Percentiles rank a stretch among this genome's conserved stretches.
These are phyloP conservation scores for Cubamyces lactineus DNA, from an alignment of 768 basidiomycete genomes.

Conservation along the genomic window DNA sequence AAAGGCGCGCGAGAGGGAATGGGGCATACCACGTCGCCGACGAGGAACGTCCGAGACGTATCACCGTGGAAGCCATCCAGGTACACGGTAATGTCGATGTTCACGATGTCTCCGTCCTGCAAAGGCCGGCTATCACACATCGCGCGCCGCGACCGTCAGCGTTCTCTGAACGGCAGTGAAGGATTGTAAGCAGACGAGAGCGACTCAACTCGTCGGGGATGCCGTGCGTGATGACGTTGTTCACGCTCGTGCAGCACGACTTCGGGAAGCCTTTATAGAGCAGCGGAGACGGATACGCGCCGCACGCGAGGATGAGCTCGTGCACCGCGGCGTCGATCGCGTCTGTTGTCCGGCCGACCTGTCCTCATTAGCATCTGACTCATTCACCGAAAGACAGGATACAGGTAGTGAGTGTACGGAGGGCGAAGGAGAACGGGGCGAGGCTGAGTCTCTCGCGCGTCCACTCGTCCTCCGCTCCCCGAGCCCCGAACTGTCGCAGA, in stretches of 20 bases:
- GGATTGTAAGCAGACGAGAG: not conserved
- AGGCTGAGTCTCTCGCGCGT: not conserved
- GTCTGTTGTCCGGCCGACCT: constrained; percentile 78
- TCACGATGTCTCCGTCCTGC: constrained; percentile 83
- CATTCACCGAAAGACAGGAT: not conserved
- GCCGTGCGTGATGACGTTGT: constrained; percentile 86
- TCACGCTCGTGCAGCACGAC: constrained; percentile 85
- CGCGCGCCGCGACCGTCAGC: not conserved
- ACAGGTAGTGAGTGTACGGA: not conserved
- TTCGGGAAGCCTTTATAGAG: constrained; percentile 75
- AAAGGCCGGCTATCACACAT: constrained; percentile 65
- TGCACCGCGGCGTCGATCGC: constrained; percentile 75
- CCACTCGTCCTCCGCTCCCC: not conserved
- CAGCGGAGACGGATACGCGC: constrained; percentile 88
- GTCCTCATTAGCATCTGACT: not conserved
- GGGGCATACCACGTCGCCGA: constrained; percentile 71
- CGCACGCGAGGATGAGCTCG: constrained; percentile 62
- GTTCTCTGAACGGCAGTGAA: not conserved
- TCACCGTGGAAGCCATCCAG: constrained; percentile 89
- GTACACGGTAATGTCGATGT: constrained; percentile 86
- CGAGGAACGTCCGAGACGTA: constrained; percentile 81
- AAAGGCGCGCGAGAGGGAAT: not conserved
- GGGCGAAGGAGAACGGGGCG: not conserved
- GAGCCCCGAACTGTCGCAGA: not conserved
- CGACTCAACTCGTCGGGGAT: constrained; percentile 85